These are phyloP conservation scores for Naganishia friedmannii DNA, from an alignment of 768 basidiomycete species.

Conservation along the genomic window DNA sequence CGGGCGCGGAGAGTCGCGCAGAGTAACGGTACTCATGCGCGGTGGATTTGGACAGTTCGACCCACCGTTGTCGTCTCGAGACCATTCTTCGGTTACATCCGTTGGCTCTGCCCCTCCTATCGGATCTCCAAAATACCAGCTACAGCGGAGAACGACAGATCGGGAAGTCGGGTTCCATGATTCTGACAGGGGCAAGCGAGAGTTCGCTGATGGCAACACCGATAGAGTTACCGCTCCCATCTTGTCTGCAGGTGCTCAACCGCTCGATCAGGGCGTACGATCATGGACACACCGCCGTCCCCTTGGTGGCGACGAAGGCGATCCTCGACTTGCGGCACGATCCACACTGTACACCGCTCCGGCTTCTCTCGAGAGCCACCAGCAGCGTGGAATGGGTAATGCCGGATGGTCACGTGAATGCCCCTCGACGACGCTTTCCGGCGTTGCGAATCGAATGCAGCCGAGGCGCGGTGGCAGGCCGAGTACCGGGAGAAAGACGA, in stretches of 20 bases:
- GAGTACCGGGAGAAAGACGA: constrained; percentile 1
- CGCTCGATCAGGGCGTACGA: constrained; percentile 1
- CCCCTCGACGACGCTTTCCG: background rate
- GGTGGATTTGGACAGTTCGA: constrained; percentile 27
- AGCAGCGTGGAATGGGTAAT: background rate
- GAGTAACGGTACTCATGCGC: constrained; percentile 22
- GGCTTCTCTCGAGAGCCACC: constrained; percentile 9
- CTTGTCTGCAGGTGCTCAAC: constrained; percentile 19
- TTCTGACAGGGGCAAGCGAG: background rate
- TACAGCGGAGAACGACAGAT: background rate
- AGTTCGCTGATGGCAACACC: background rate
- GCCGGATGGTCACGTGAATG: background rate
- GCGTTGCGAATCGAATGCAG: background rate
- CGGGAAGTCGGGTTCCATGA: background rate
- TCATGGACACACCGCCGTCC: background rate
- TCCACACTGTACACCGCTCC: constrained; percentile 6
- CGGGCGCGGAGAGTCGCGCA: constrained; percentile 13
- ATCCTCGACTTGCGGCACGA: background rate
- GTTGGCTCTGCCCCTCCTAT: background rate
- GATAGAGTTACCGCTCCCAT: background rate
- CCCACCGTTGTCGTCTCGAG: background rate
- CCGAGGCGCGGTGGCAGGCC: background rate
- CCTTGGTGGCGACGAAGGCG: background rate
- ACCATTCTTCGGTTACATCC: background rate
- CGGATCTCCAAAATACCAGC: background rate